These are phyloP conservation scores for Gossypium gossypioides DNA, from an alignment of 441 rosid genomes.

Conservation along the genomic window DNA sequence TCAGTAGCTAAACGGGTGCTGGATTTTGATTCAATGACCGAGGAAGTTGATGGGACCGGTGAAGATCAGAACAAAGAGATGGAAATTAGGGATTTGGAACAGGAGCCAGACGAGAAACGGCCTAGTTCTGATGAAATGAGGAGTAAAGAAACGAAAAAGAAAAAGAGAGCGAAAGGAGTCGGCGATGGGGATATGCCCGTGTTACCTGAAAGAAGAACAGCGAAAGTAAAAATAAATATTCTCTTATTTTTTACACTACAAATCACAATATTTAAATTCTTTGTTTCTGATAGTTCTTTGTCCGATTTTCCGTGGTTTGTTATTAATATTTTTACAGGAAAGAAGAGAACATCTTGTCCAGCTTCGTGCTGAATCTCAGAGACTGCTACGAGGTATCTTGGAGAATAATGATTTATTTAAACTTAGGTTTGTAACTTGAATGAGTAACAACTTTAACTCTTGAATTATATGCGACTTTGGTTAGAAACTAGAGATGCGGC, in stretches of 20 bases:
- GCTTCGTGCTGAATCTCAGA: slow-evolving; percentile 76
- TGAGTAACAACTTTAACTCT: not conserved
- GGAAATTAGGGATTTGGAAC: slow-evolving; percentile 15
- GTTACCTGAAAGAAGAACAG: slow-evolving; percentile 39
- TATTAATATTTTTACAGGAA: slow-evolving; percentile 31
- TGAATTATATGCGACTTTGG: slow-evolving; percentile 9
- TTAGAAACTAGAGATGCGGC: slow-evolving; percentile 75
- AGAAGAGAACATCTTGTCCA: slow-evolving; percentile 51
- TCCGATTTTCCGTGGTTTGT: not conserved
- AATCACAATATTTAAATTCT: not conserved
- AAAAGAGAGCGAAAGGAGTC: slow-evolving; percentile 33
- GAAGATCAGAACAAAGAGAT: slow-evolving; percentile 5
- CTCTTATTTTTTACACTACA: not conserved
- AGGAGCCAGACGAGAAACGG: slow-evolving; percentile 16
- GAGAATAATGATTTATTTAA: not conserved
- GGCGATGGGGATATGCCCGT: slow-evolving; percentile 28
- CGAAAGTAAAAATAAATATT: slow-evolving; percentile 32
- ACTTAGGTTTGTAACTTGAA: not conserved
- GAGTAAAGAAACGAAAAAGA: slow-evolving; percentile 19
- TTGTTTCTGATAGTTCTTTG: slow-evolving; percentile 6
- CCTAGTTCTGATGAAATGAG: slow-evolving; percentile 8
- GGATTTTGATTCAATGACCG: slow-evolving; percentile 33
- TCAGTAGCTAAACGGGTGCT: slow-evolving; percentile 38
- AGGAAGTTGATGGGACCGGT: slow-evolving; percentile 21
- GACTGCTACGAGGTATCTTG: slow-evolving; percentile 64